Conservation (phyloP, 2,329 filamentous ascomycete genomes). For the Lachnellula cervina region DNA sequence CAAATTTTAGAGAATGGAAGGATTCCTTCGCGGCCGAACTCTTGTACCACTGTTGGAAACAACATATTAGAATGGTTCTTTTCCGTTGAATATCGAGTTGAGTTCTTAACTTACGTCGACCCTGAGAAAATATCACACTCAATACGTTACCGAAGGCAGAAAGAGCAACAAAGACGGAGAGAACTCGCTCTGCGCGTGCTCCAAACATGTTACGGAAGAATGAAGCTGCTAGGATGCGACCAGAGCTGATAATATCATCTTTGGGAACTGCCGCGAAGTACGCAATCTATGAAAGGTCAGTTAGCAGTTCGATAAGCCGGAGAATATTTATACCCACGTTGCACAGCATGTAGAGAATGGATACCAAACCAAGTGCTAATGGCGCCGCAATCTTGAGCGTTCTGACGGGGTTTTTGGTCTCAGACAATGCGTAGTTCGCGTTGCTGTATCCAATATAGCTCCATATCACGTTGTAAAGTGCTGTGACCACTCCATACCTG, state of each 20-base stretch:
- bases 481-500: slow-evolving; percentile 57
- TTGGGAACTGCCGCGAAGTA: slow-evolving; percentile 58
- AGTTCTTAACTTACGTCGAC: slow-evolving; percentile 37
- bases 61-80: neutral
- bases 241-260: slow-evolving; percentile 46
- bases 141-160: slow-evolving; percentile 65
- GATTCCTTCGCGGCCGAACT: slow-evolving; percentile 62
- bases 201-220: slow-evolving; percentile 55
- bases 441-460: slow-evolving; percentile 65
- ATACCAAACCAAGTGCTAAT: slow-evolving; percentile 52
- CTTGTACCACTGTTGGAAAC: slow-evolving; percentile 47
- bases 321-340: slow-evolving; percentile 37
- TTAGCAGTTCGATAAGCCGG: neutral
- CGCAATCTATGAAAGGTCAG: slow-evolving; percentile 39
- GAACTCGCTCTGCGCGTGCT: slow-evolving; percentile 48
- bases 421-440: slow-evolving; percentile 61
- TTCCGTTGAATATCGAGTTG: neutral
- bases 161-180: slow-evolving; percentile 62
- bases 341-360: slow-evolving; percentile 59
- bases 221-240: slow-evolving; percentile 48
- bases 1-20: slow-evolving; percentile 58
- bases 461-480: slow-evolving; percentile 69
- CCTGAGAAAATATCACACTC: slow-evolving; percentile 64
- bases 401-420: slow-evolving; percentile 60
- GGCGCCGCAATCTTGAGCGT: slow-evolving; percentile 64